Base-by-base conservation (phyloP, 2,329 filamentous ascomycete species). In the Hymenoscyphus scutula region DNA sequence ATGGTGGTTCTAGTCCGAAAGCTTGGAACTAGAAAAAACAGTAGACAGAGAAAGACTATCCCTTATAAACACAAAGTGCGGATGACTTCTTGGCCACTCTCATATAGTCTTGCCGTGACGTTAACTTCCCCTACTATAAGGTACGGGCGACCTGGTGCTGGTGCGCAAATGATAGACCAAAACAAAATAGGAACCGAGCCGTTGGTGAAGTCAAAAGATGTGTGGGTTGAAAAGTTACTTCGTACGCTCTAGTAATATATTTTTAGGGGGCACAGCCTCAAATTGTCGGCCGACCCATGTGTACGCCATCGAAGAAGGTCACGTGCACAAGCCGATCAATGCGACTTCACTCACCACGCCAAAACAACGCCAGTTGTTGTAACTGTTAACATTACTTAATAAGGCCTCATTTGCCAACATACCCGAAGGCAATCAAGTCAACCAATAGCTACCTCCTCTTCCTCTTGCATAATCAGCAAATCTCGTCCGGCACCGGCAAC, bases 261-360 rank as follows among this genome's bases (percentile, higher is more conserved):
- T 48, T 48, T 48, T 48, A 23, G 45, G 13, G 45, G n/a, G 41
- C 41, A 23, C n/a, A 25, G 45, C 45, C 45, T 51, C 45, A 51
- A 25, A 11, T 23, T 23, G 45, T 23, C 45, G 45, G 45, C 45
- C 45, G n/a, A 23, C 8, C 41, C 41, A n/a, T 23, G n/a, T 23
- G 3, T 8, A 7, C 6, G 19, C 19, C 13, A 51, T 19, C 10
- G 45, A 51, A 3, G 8, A 13, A 10, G 13, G 8, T 51, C 45
- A 51, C 45, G 45, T 48, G 45, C n/a, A 13, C 2, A 10, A 3
- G 2, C 2, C n/a, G 41, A 7, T 48, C 41, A 19, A 4, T 48
- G 41, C 41, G 41, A 17, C 41, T 45, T 19, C 38, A 45, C 32
- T 8, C 30, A 34, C 32, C 32, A 37, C 32, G 32, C 32, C 11